Conservation (phyloP, 208 protist genomes). For the Leptomonas pyrrhocoris region DNA sequence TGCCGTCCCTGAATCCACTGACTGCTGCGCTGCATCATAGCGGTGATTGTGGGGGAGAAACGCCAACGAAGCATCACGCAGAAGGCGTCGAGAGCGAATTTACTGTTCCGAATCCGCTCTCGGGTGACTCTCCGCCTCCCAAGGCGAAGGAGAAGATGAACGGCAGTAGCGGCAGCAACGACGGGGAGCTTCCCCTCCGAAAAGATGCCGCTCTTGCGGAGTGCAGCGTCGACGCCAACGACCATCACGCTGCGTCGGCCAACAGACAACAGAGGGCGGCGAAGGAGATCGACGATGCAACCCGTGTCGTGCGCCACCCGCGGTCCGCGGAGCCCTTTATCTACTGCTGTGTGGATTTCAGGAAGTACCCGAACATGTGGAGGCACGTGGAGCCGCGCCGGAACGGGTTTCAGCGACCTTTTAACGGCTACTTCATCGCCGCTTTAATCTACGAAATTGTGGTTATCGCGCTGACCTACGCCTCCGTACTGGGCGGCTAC, state of each 20-base stretch:
- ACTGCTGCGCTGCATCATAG: not conserved
- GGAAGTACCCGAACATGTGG: constrained; percentile 51
- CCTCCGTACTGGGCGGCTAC: constrained; percentile 47
- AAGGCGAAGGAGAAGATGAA: not conserved
- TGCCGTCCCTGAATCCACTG: not conserved
- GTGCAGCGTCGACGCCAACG: not conserved
- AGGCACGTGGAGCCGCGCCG: constrained; percentile 40
- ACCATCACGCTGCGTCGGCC: not conserved
- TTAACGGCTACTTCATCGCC: constrained; percentile 55
- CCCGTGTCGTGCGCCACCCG: not conserved
- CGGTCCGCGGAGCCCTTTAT: constrained; percentile 37
- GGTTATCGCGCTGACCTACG: constrained; percentile 40
- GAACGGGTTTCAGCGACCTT: constrained; percentile 59
- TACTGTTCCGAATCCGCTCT: no score
- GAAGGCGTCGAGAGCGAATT: no score
- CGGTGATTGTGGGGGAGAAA: not conserved
- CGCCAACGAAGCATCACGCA: no score
- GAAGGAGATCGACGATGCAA: not conserved
- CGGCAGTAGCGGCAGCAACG: not conserved
- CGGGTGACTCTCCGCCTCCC: no score
- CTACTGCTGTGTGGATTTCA: constrained; percentile 58
- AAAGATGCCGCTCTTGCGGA: not conserved
- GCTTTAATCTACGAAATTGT: constrained; percentile 43
- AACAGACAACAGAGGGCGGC: not conserved
- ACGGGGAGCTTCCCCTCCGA: not conserved